phyloP scores from a whole-genome alignment of 139 green algal genomes.

The Picocystis salinarum region DNA sequence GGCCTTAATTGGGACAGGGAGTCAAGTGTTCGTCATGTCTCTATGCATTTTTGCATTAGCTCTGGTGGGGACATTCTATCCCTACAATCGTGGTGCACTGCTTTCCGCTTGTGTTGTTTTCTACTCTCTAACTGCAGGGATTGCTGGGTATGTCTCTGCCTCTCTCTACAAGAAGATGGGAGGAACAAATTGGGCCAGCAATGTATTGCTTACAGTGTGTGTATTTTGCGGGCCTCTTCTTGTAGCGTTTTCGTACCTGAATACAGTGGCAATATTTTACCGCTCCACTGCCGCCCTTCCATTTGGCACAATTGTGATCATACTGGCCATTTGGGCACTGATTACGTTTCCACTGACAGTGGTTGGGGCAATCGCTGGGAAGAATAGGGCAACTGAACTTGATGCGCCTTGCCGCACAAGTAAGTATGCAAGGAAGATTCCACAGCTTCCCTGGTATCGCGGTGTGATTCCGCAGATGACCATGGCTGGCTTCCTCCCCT shows the following conservation, averaged over 20 bases:
- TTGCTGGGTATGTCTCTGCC: conserved; percentile 69
- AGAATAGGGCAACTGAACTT: conserved; percentile 17
- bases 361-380: conserved; percentile 60
- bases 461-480: conserved; percentile 61
- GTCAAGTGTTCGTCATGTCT: conserved; percentile 23
- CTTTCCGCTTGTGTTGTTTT: conserved; percentile 51
- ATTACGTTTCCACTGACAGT: conserved; percentile 79
- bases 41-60: conserved; percentile 62
- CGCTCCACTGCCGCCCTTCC: conserved; percentile 48
- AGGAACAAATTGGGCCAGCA: conserved; percentile 49
- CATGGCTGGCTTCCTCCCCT: conserved; percentile 81
- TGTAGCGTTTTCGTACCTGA: conserved; percentile 57
- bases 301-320: conserved; percentile 66
- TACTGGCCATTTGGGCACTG: conserved; percentile 62
- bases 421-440: conserved; percentile 69
- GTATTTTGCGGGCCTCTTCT: conserved; percentile 63
- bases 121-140: conserved; percentile 10
- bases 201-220: conserved; percentile 43
- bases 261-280: conserved; percentile 57
- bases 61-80: conserved; percentile 73
- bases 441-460: conserved; percentile 74
- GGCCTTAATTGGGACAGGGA: conserved; percentile 63
- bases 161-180: conserved; percentile 71
- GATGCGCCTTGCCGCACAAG: conserved; percentile 52
- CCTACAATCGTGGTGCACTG: conserved; percentile 81